Evolutionary conservation across 2,329 filamentous ascomycete species (phyloP).

Genomic region (Ophiostoma angusticollis): DNA sequence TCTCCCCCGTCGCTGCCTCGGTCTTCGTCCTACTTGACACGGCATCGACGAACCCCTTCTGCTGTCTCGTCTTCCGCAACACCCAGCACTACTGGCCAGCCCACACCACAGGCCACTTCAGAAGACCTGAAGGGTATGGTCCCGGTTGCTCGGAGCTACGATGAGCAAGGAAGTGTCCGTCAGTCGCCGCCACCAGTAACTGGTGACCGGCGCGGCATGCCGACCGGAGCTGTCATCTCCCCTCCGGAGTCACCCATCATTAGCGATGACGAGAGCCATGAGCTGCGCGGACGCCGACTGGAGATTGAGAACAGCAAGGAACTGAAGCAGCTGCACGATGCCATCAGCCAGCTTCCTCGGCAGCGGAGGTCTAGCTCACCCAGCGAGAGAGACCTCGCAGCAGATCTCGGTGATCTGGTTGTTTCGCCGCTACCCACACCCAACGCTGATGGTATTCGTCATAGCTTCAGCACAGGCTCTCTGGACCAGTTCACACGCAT

Average conservation of each 20-base stretch:
- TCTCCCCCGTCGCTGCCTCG: conserved; percentile 44
- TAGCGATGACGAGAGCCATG: conserved; percentile 57
- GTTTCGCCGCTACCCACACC: conserved; percentile 25
- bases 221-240: conserved; percentile 74
- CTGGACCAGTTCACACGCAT: conserved; percentile 28
- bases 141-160: not conserved
- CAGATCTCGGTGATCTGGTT: conserved; percentile 25
- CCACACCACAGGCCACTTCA: conserved; percentile 36
- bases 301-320: conserved; percentile 44
- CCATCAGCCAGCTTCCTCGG: conserved; percentile 67
- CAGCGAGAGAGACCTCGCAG: conserved; percentile 20
- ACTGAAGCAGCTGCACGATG: conserved; percentile 62
- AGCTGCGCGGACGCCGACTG: conserved; percentile 35
- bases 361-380: conserved; percentile 49
- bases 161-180: conserved; percentile 41
- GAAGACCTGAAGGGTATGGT: conserved; percentile 36
- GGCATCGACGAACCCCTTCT: conserved; percentile 48
- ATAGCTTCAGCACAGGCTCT: conserved; percentile 34
- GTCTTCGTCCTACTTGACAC: conserved; percentile 53
- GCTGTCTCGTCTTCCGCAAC: conserved; percentile 21
- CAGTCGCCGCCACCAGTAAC: conserved; percentile 76
- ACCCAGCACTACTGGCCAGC: conserved; percentile 23
- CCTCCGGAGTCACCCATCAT: conserved; percentile 75
- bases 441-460: conserved; percentile 26
- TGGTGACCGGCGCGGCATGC: conserved; percentile 53